Percentiles rank a stretch among this genome's conserved stretches.
Evolutionary conservation across 73 alveolate genomes (phyloP).

Genomic region (Symbiodinium pilosum): DNA sequence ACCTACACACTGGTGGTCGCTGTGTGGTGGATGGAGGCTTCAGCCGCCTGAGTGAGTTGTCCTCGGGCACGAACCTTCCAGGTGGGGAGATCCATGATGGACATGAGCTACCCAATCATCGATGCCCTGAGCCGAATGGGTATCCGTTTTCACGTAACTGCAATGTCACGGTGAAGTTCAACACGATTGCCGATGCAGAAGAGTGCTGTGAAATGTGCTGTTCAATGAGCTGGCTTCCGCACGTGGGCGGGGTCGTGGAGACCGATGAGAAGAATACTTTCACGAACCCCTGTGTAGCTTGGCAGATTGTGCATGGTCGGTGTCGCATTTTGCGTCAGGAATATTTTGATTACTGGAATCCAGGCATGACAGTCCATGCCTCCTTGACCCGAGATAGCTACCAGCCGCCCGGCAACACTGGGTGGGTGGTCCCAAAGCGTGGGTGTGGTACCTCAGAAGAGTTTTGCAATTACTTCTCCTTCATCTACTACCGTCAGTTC

Average conservation of each 20-base stretch:
- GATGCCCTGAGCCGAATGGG: conserved; percentile 13
- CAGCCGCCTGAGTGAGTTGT: background rate
- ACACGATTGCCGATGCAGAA: conserved; percentile 58
- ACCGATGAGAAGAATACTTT: background rate
- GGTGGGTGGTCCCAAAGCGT: conserved; percentile 22
- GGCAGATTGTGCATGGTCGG: conserved; percentile 58
- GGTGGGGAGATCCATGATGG: conserved; percentile 44
- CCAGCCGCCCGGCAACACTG: conserved; percentile 39
- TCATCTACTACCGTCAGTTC: conserved; percentile 51
- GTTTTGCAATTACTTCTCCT: conserved; percentile 46
- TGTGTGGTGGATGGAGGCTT: conserved; percentile 73
- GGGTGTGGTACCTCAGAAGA: conserved; percentile 38
- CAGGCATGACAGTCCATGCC: background rate
- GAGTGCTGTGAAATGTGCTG: conserved; percentile 50
- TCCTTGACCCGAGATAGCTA: background rate
- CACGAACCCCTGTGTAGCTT: conserved; percentile 48
- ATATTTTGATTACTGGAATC: background rate
- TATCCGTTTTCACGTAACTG: background rate
- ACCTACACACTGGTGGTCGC: conserved; percentile 63
- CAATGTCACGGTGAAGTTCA: background rate
- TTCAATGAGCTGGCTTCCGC: conserved; percentile 46
- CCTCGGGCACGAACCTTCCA: conserved; percentile 26
- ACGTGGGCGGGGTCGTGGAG: conserved; percentile 40
- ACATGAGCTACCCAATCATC: conserved; percentile 25
- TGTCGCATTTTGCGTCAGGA: conserved; percentile 36